Percentiles rank a stretch among this genome's conserved stretches.
phyloP scores from a whole-genome alignment of 129 eudicot species.

The Centaurea solstitialis region DNA sequence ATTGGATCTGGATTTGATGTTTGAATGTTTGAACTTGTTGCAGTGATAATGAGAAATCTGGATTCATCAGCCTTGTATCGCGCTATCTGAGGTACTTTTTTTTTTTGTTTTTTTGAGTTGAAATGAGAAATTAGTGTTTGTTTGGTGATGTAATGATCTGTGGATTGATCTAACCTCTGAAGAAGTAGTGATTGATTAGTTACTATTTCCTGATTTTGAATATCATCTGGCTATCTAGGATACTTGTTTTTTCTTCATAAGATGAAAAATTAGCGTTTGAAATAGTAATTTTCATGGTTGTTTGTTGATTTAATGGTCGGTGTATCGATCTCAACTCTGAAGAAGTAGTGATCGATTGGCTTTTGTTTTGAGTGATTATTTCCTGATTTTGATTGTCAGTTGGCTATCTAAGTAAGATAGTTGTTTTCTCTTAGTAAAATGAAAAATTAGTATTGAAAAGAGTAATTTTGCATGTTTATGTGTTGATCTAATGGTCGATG shows the following conservation, averaged over 20 bases:
- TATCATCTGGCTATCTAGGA: not conserved
- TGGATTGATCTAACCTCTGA: not conserved
- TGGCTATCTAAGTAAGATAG: not conserved
- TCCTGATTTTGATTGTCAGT: not conserved
- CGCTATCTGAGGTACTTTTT: slow-evolving; percentile 81
- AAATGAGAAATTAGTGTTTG: not conserved
- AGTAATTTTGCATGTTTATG: not conserved
- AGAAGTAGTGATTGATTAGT: not conserved
- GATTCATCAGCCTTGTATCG: slow-evolving; percentile 90
- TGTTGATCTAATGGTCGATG: slow-evolving; percentile 1
- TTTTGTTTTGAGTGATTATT: not conserved
- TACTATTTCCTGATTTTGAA: not conserved
- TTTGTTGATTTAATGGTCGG: slow-evolving; percentile 10
- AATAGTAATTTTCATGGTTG: not conserved
- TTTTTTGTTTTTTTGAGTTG: not conserved
- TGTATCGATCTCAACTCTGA: not conserved
- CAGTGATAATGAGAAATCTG: slow-evolving; percentile 98
- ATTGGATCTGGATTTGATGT: slow-evolving; percentile 32
- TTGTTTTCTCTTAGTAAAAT: not conserved
- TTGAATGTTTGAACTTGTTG: slow-evolving; percentile 12
- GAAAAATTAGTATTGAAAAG: not conserved
- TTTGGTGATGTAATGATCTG: slow-evolving; percentile 12
- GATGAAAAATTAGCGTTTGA: not conserved
- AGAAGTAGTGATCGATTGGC: not conserved
- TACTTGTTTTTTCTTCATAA: not conserved